Conservation (phyloP, 208 protist genomes). For the Phytomonas sp. region DNA sequence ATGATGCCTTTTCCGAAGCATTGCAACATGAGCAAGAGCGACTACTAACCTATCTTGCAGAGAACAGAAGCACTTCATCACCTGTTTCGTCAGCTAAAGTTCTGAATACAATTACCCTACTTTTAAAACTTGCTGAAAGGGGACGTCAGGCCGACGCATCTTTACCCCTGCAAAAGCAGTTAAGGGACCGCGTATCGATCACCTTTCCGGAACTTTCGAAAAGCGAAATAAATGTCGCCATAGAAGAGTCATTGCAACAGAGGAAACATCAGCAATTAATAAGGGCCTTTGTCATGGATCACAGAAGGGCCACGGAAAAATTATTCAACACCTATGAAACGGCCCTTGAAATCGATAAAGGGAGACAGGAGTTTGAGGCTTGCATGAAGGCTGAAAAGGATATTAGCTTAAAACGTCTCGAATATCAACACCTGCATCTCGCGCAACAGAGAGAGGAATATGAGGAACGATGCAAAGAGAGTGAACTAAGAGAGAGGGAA, state of each 20-base stretch:
- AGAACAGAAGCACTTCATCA: neutral
- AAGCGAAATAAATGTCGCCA: constrained; percentile 12
- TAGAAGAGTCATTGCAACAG: constrained; percentile 17
- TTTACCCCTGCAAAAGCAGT: constrained; percentile 5
- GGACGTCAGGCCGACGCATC: constrained; percentile 19
- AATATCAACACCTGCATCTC: constrained; percentile 21
- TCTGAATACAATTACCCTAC: constrained; percentile 16
- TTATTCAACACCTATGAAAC: constrained; percentile 27
- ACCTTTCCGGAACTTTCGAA: constrained; percentile 16
- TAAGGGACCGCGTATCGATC: constrained; percentile 19
- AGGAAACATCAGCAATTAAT: constrained; percentile 11
- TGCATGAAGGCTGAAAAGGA: constrained; percentile 20
- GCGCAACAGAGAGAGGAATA: constrained; percentile 20
- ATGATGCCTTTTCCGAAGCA: constrained; percentile 10
- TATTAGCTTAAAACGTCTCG: constrained; percentile 19
- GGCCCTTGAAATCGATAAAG: constrained; percentile 23
- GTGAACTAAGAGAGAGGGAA: constrained; percentile 8
- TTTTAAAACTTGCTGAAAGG: constrained; percentile 30
- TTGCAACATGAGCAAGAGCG: constrained; percentile 6
- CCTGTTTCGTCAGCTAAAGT: constrained; percentile 5
- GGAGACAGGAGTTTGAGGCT: constrained; percentile 12
- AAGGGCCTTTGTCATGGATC: constrained; percentile 23
- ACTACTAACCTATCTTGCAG: constrained; percentile 5
- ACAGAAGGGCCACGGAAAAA: constrained; percentile 9
- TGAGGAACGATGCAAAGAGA: constrained; percentile 15